A percentile compares a stretch with the other conserved stretches of the same genome.
These are phyloP conservation scores for Psilocybe sp. DNA, from an alignment of 768 basidiomycete species.

Conservation along the genomic window DNA sequence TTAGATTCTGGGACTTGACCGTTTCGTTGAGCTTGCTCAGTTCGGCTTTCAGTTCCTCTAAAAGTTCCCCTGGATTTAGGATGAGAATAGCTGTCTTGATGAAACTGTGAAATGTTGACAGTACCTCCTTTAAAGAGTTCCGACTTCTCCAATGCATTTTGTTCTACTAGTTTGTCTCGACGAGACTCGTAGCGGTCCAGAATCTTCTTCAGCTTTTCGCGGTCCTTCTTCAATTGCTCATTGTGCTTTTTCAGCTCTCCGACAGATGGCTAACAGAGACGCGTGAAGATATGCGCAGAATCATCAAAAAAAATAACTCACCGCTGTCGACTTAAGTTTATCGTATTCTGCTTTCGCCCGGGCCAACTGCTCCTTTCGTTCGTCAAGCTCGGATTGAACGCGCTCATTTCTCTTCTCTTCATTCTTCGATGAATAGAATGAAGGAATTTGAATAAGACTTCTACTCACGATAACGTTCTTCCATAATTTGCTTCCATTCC, in stretches of 20 bases:
- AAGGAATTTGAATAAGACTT: background rate
- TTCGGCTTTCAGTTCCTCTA: slow-evolving; percentile 64
- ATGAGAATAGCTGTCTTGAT: slow-evolving; percentile 1
- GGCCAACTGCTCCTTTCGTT: slow-evolving; percentile 44
- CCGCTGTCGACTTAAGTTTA: slow-evolving; percentile 61
- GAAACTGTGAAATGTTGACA: slow-evolving; percentile 11
- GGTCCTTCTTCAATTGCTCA: slow-evolving; percentile 65
- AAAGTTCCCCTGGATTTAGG: slow-evolving; percentile 45
- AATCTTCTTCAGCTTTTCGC: slow-evolving; percentile 76
- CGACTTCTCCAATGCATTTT: slow-evolving; percentile 64
- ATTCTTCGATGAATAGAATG: slow-evolving; percentile 2
- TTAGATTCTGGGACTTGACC: slow-evolving; percentile 85
- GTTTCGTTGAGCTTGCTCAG: slow-evolving; percentile 58
- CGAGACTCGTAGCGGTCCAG: slow-evolving; percentile 67
- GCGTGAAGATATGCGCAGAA: background rate
- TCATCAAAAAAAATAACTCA: slow-evolving; percentile 21
- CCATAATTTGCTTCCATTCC: slow-evolving; percentile 67
- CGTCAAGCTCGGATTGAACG: slow-evolving; percentile 62
- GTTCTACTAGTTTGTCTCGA: slow-evolving; percentile 64
- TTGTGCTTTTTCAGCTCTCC: slow-evolving; percentile 62
- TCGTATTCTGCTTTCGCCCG: slow-evolving; percentile 51
- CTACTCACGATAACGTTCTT: slow-evolving; percentile 71
- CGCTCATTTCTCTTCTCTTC: slow-evolving; percentile 70
- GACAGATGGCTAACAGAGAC: slow-evolving; percentile 51
- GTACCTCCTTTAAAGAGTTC: slow-evolving; percentile 58